These are phyloP conservation scores for Orychophragmus violaceus DNA, from an alignment of 345 rosid genomes.

Conservation along the genomic window DNA sequence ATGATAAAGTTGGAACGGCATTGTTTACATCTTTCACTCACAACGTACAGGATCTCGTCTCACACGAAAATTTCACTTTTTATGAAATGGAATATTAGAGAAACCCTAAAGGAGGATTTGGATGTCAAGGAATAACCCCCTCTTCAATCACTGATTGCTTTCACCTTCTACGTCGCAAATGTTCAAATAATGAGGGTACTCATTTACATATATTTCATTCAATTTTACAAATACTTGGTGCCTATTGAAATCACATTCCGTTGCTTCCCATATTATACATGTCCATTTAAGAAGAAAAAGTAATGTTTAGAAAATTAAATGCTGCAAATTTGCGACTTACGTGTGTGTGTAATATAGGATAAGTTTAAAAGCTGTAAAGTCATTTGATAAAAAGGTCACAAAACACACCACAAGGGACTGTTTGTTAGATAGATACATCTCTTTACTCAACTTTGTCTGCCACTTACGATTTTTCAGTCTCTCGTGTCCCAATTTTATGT, in stretches of 20 bases:
- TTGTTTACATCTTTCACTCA: too few relatives aligned
- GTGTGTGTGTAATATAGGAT: neutral
- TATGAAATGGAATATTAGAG: too few relatives aligned
- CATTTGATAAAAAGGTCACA: conserved; percentile 3
- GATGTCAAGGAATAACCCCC: too few relatives aligned
- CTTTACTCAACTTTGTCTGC: conserved; percentile 25
- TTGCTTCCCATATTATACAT: neutral
- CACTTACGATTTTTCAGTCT: neutral
- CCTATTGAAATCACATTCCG: neutral
- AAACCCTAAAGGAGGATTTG: too few relatives aligned
- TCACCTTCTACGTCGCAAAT: too few relatives aligned
- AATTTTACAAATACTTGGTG: neutral
- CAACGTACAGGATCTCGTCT: too few relatives aligned
- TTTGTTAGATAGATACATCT: conserved; percentile 3
- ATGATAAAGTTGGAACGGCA: too few relatives aligned
- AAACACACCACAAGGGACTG: conserved; percentile 27
- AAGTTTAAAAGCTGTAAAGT: conserved; percentile 23
- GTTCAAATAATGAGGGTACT: neutral
- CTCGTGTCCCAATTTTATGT: neutral
- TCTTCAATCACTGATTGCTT: too few relatives aligned
- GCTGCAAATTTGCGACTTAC: neutral
- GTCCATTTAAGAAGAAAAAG: neutral
- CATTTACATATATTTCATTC: neutral
- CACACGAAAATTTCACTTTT: too few relatives aligned
- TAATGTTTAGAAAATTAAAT: neutral